Evolutionary conservation across 768 basidiomycete species (phyloP).

Genomic region (Suillus plorans): DNA sequence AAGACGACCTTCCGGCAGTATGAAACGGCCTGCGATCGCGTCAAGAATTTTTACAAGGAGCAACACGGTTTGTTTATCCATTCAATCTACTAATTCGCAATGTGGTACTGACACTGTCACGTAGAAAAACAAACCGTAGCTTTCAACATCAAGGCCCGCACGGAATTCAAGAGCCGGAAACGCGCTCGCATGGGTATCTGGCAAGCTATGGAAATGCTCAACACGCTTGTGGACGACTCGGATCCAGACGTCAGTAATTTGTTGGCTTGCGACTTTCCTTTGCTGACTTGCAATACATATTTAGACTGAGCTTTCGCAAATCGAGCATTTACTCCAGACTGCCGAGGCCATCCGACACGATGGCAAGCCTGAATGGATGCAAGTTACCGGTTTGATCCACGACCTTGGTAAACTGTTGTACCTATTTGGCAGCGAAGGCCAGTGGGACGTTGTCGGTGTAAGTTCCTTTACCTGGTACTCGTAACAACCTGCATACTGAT

Average conservation of each 20-base stretch:
- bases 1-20: conserved; percentile 72
- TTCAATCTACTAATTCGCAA: neutral
- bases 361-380: conserved; percentile 92
- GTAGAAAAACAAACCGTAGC: conserved; percentile 85
- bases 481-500: neutral
- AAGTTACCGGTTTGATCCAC: conserved; percentile 82
- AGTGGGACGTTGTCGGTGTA: conserved; percentile 95
- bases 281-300: conserved; percentile 12
- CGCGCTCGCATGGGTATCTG: conserved; percentile 82
- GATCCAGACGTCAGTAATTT: conserved; percentile 70
- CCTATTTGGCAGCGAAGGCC: conserved; percentile 83
- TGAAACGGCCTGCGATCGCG: conserved; percentile 72
- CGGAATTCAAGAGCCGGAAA: conserved; percentile 63
- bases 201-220: conserved; percentile 85
- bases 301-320: conserved; percentile 77
- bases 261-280: neutral
- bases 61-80: conserved; percentile 57
- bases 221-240: conserved; percentile 86
- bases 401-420: conserved; percentile 88
- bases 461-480: conserved; percentile 19
- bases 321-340: conserved; percentile 88
- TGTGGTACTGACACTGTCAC: neutral
- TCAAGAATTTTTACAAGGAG: conserved; percentile 75
- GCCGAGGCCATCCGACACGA: conserved; percentile 87
- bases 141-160: conserved; percentile 79